A percentile compares a stretch with the other conserved stretches of the same genome.
Conservation (phyloP, 169 alveolate species). For the Plasmodium sp. region DNA sequence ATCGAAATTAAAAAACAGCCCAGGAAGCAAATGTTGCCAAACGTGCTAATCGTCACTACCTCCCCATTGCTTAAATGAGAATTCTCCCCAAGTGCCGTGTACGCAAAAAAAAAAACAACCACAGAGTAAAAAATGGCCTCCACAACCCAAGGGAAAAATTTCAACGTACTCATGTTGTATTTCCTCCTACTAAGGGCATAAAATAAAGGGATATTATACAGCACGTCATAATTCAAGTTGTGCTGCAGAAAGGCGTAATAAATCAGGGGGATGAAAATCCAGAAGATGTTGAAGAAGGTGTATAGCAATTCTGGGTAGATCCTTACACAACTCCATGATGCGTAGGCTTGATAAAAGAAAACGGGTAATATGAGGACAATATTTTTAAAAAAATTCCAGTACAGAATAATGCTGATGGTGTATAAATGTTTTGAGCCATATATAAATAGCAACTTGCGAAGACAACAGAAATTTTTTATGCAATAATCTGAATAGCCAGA, state of each 20-base stretch:
- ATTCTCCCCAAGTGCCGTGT: slow-evolving; percentile 64
- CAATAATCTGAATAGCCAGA: slow-evolving; percentile 98
- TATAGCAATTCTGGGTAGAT: slow-evolving; percentile 66
- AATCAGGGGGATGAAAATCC: slow-evolving; percentile 67
- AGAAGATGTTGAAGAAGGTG: slow-evolving; percentile 47
- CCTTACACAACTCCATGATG: slow-evolving; percentile 73
- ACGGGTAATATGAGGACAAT: slow-evolving; percentile 51
- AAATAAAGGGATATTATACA: slow-evolving; percentile 74
- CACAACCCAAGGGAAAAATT: slow-evolving; percentile 61
- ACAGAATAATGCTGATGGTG: slow-evolving; percentile 68
- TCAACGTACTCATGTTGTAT: slow-evolving; percentile 55
- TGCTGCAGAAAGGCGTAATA: slow-evolving; percentile 69
- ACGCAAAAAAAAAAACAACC: slow-evolving; percentile 54
- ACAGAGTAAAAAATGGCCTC: slow-evolving; percentile 70
- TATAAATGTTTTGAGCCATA: slow-evolving; percentile 91
- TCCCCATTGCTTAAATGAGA: slow-evolving; percentile 74
- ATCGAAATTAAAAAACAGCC: slow-evolving; percentile 79
- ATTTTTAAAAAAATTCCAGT: slow-evolving; percentile 75
- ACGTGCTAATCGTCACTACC: slow-evolving; percentile 75
- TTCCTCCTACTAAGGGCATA: slow-evolving; percentile 72
- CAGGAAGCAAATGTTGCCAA: slow-evolving; percentile 79
- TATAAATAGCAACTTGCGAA: slow-evolving; percentile 95
- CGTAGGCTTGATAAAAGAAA: slow-evolving; percentile 75
- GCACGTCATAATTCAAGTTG: slow-evolving; percentile 70
- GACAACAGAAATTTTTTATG: slow-evolving; percentile 93